Evolutionary conservation across 257 asterid genomes (phyloP).

Genomic region (Buddleja alternifolia): DNA sequence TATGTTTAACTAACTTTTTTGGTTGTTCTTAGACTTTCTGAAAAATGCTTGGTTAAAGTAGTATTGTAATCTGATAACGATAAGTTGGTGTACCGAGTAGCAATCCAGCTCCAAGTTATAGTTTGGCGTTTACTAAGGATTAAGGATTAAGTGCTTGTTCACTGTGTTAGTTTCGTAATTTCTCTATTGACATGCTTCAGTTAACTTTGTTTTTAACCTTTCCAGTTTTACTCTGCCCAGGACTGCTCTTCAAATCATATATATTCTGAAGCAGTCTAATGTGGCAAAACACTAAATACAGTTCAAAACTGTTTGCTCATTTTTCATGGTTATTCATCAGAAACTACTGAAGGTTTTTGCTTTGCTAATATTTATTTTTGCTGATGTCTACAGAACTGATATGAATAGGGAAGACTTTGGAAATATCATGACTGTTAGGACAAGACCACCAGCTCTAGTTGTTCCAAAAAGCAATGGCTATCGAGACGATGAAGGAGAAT

Average conservation of each 20-base stretch:
- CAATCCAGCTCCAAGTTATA: not conserved
- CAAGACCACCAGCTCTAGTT: constrained; percentile 42
- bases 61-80: constrained; percentile 6
- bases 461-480: constrained; percentile 39
- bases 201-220: constrained; percentile 4
- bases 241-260: not conserved
- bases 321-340: not conserved
- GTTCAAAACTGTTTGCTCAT: not conserved
- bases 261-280: constrained; percentile 9
- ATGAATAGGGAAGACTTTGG: constrained; percentile 55
- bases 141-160: not conserved
- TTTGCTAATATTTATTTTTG: not conserved
- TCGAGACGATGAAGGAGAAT: constrained; percentile 45
- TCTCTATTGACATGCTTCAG: not conserved
- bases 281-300: not conserved
- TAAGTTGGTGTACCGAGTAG: constrained; percentile 14
- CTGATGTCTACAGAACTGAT: constrained; percentile 37
- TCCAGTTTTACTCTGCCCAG: not conserved
- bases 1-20: not conserved
- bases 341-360: not conserved
- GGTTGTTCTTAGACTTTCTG: constrained; percentile 11
- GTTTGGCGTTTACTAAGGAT: not conserved
- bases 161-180: not conserved
- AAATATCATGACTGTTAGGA: constrained; percentile 47
- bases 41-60: constrained; percentile 17